Evolutionary conservation across 129 eudicot genomes (phyloP).

Genomic region (Gnaphalium uliginosum): DNA sequence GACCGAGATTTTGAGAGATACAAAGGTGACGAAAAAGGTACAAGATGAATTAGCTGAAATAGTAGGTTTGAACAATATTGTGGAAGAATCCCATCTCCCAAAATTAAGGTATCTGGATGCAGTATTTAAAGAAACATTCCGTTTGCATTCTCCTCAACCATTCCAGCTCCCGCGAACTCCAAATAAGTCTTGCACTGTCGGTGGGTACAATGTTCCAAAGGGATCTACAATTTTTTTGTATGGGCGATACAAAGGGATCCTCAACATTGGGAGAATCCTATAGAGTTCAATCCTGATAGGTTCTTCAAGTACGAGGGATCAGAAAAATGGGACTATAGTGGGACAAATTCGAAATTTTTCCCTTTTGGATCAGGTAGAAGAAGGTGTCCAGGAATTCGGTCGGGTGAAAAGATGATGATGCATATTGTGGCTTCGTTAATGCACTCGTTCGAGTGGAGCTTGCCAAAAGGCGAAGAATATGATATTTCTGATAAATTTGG

Average conservation of each 20-base stretch:
- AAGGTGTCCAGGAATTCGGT: slow-evolving; percentile 18
- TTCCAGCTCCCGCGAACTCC: slow-evolving; percentile 25
- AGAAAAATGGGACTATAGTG: slow-evolving; percentile 23
- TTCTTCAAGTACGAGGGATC: slow-evolving; percentile 9
- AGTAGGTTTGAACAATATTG: slow-evolving; percentile 5
- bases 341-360: slow-evolving; percentile 19
- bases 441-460: too few relatives aligned
- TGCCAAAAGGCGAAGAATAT: too few relatives aligned
- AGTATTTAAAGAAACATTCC: slow-evolving; percentile 20
- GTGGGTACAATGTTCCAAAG: slow-evolving; percentile 24
- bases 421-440: too few relatives aligned
- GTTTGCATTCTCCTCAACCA: slow-evolving; percentile 16
- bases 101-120: slow-evolving; percentile 18
- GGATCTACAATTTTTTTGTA: slow-evolving; percentile 25
- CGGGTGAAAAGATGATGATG: not conserved
- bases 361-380: slow-evolving; percentile 22
- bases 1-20: slow-evolving; percentile 20
- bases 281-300: slow-evolving; percentile 15
- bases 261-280: slow-evolving; percentile 14
- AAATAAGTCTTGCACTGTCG: slow-evolving; percentile 10
- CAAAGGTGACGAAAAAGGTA: not conserved
- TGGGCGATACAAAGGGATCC: slow-evolving; percentile 27
- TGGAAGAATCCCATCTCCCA: slow-evolving; percentile 26
- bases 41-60: slow-evolving; percentile 7
- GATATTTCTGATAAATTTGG: too few relatives aligned